Conservation (phyloP, 1,139 yeast species). For the Candida tetrigidarum region DNA sequence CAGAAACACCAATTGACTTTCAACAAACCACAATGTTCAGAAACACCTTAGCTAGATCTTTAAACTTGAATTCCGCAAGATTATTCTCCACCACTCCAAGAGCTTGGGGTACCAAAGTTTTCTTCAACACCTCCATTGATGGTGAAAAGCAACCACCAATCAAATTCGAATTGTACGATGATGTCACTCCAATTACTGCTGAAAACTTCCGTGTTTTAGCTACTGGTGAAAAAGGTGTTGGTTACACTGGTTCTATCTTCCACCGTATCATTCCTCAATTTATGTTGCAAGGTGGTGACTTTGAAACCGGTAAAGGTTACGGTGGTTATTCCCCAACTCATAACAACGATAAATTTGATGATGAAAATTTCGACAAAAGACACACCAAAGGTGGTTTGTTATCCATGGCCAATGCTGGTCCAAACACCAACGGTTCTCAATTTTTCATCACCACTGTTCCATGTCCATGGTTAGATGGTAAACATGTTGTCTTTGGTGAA, state of each 20-base stretch:
- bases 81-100: constrained; percentile 35
- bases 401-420: constrained; percentile 99
- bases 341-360: constrained; percentile 90
- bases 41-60: constrained; percentile 6
- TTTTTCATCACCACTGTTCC: constrained; percentile 98
- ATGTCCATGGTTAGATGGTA: constrained; percentile 97
- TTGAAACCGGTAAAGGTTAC: constrained; percentile 92
- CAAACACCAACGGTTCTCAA: constrained; percentile 99
- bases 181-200: constrained; percentile 93
- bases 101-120: constrained; percentile 39
- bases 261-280: constrained; percentile 98
- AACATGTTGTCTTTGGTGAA: constrained; percentile 99
- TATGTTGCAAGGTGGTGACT: constrained; percentile 99
- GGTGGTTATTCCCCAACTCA: constrained; percentile 77
- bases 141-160: constrained; percentile 35
- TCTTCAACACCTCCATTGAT: constrained; percentile 39
- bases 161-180: constrained; percentile 70
- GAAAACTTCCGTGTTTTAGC: constrained; percentile 95
- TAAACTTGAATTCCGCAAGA: constrained; percentile 21
- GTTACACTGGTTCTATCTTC: constrained; percentile 47
- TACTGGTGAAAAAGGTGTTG: constrained; percentile 96
- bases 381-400: constrained; percentile 95
- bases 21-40: constrained; percentile 3
- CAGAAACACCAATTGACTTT: not conserved
- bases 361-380: constrained; percentile 87